Base-by-base conservation (phyloP, 108 stramenopile species). In the Stephanodiscus triporus region DNA sequence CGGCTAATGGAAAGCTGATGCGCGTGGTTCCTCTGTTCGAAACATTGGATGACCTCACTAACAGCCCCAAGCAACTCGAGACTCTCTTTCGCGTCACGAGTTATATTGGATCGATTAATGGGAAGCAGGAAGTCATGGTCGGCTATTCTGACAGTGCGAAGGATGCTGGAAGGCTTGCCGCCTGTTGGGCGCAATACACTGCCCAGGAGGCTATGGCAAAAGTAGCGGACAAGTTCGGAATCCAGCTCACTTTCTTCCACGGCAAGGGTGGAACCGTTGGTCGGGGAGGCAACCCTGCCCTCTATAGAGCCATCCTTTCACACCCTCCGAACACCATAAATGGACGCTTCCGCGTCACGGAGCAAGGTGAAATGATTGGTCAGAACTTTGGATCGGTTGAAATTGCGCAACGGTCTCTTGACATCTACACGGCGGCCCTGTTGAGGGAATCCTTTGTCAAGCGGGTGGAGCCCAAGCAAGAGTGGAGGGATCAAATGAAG, bases 301-400 rank as follows among this genome's bases (percentile, higher is more conserved):
- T 90, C 14, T 96, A 89, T 81, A 60, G 88, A 19, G 98, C 96
- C 27, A 82, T 98, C 54, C 82, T 97, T 42, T 88, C 96, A 0
- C 97, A 97, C 78, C 96, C 98, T 19, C 96, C 97, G 10, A 84
- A 93, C 60, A 99, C 98, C 9, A 93, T 99, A 59, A 92, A 99
- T 70, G 98, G 98, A n/a, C 86, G 94, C 29, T 99, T 98, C 95
- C 94, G 98, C 22, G 96, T 99, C 27, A 99, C 98, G 9, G 98
- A 99, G 73, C 98, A 99, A 83, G 98, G 98, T 34, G 98, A 99
- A 84, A 99, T 99, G 98, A 97, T 99, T 66, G 90, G 90, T 23
- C 97, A 98, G 74, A 99, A 98, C 84, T 99, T 97, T 77, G 98
- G 98, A 20, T 83, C 90, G n/a, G 61, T 73, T 24, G 82, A 85